Percentiles rank a stretch among this genome's conserved stretches.
These are phyloP conservation scores for Melastoma malabathricum DNA, from an alignment of 345 rosid genomes.

Conservation along the genomic window DNA sequence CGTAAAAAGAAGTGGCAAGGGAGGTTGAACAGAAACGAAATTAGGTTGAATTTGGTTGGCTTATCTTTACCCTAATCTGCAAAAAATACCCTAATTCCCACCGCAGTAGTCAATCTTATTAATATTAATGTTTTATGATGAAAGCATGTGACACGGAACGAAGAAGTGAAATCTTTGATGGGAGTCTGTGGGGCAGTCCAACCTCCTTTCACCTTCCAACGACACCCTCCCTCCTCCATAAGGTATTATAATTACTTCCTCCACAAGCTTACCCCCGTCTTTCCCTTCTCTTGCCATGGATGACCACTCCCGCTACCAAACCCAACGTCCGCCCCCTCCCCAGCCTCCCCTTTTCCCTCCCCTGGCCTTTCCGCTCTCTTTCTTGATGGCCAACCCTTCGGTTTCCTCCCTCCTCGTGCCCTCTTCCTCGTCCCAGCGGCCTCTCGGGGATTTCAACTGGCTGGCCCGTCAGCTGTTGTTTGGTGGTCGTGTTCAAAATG, in stretches of 20 bases:
- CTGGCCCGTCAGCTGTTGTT: constrained; percentile 6
- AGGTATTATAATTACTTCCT: constrained; percentile 1
- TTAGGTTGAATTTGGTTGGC: too few relatives aligned
- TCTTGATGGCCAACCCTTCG: constrained; percentile 2
- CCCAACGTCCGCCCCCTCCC: background rate
- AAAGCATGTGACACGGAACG: too few relatives aligned
- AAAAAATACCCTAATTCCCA: background rate
- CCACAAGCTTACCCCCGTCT: constrained; percentile 4
- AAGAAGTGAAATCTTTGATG: too few relatives aligned
- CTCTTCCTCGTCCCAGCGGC: constrained; percentile 6
- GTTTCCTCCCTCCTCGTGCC: constrained; percentile 18
- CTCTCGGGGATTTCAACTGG: constrained; percentile 14
- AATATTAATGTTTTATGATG: too few relatives aligned
- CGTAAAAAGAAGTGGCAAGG: too few relatives aligned
- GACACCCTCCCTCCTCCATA: background rate
- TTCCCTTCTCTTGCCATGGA: constrained; percentile 7
- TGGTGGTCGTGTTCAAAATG: background rate
- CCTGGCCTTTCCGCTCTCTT: background rate
- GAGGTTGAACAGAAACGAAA: too few relatives aligned
- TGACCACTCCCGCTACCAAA: background rate
- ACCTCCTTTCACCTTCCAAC: constrained; percentile 32
- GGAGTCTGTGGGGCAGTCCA: constrained; percentile 20
- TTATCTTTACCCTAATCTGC: too few relatives aligned
- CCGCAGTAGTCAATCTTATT: too few relatives aligned
- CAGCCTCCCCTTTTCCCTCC: constrained; percentile 9